Base-by-base conservation (phyloP, 768 basidiomycete genomes). In the Mycena vitilis region DNA sequence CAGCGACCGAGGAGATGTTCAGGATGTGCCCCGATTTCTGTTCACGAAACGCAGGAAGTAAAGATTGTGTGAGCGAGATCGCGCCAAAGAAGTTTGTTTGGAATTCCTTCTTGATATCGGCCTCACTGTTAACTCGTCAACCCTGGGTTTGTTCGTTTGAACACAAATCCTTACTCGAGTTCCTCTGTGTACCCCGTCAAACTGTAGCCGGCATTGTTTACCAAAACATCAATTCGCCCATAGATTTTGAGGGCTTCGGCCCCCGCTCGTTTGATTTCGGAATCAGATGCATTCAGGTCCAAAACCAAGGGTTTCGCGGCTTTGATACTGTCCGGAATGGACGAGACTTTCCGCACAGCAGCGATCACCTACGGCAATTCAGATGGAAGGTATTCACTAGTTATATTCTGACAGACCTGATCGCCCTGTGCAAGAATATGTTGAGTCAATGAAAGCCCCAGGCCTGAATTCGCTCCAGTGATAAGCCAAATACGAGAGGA, bases 21-120 rank as follows among this genome's bases (percentile, higher is more conserved):
- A 76, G 67, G 62, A 78, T 75, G 58, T 75, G 73, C 7, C 76
- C 77, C 18, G 74, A 63, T 44, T 68, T 63, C 48, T 74, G 75
- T 38, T 55, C 64, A 42, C 77, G 75, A 57, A 78, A 66, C 23
- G 73, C 60, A 9, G 77, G 72, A 22, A 78, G 60, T 15, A 78
- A 69, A 6, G 76, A 64, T 56, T 78, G 75, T 13, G 72, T 75
- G 57, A 78, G 67, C 5, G 75, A 74, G 57, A 76, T 60, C 8
- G 72, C 65, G 11, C 76, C 75, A 53, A 76, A 78, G 44, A 78
- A 65, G 62, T 75, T 75, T 13, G 73, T 69, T 59, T 76, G 74
- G 69, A 78, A 77, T 60, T 76, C 65, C 18, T 53, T 61, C 44
- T 73, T 73, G 36, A 75, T 63, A 12, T 75, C 73, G 9, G 49